Evolutionary conservation across 371 early-diverging fungal species (phyloP).

Genomic region (Smittium mucronatum): DNA sequence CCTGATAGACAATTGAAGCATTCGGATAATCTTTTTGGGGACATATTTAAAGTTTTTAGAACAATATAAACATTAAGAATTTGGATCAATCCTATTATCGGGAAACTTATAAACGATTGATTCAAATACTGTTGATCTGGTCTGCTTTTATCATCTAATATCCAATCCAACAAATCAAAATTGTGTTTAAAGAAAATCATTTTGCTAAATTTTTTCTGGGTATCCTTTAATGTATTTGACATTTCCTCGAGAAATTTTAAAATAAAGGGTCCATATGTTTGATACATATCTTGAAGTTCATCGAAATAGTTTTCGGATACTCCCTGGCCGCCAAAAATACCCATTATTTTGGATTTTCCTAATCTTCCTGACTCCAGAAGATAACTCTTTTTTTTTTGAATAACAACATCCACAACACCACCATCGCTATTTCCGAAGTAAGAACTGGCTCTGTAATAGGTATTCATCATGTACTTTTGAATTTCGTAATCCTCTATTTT

Average conservation of each 20-base stretch:
- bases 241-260: constrained; percentile 55
- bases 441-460: background rate
- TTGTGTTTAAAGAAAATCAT: constrained; percentile 42
- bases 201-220: background rate
- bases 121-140: constrained; percentile 64
- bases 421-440: background rate
- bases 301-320: constrained; percentile 86
- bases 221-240: constrained; percentile 44
- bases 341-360: constrained; percentile 35
- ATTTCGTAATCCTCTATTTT: background rate
- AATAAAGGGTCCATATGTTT: constrained; percentile 60
- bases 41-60: constrained; percentile 29
- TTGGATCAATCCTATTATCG: constrained; percentile 70
- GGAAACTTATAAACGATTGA: constrained; percentile 64
- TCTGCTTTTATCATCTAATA: constrained; percentile 50
- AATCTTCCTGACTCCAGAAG: background rate
- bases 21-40: constrained; percentile 32
- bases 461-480: background rate
- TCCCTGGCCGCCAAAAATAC: constrained; percentile 90
- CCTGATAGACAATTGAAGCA: constrained; percentile 50
- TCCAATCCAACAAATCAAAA: constrained; percentile 65
- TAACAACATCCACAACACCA: background rate
- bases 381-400: background rate
- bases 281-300: constrained; percentile 62
- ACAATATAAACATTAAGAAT: constrained; percentile 38